These are phyloP conservation scores for Carallia brachiata DNA, from an alignment of 345 rosid genomes.

Conservation along the genomic window DNA sequence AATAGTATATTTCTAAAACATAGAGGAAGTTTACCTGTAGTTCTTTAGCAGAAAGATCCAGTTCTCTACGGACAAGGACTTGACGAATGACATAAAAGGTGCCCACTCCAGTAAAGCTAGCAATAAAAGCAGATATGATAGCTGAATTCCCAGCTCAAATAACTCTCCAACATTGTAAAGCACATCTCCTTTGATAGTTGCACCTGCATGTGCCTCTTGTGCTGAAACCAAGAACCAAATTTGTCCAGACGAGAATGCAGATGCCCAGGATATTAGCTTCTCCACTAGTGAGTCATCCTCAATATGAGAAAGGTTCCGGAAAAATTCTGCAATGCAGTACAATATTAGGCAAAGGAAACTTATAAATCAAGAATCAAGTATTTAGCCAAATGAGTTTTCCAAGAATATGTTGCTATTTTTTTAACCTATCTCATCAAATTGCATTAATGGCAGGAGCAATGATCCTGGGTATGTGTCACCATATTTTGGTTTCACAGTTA, in stretches of 20 bases:
- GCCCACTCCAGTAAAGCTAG: conserved; percentile 85
- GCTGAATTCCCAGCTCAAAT: conserved; percentile 89
- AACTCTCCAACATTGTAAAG: conserved; percentile 74
- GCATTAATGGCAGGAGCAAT: not conserved
- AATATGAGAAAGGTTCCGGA: conserved; percentile 27
- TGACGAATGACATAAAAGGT: conserved; percentile 90
- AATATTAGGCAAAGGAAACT: not conserved
- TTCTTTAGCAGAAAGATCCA: conserved; percentile 95
- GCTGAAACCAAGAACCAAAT: conserved; percentile 49
- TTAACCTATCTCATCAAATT: not conserved
- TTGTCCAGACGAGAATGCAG: conserved; percentile 47
- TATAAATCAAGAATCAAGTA: no score
- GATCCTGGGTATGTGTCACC: not conserved
- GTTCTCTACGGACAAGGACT: conserved; percentile 94
- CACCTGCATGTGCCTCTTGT: conserved; percentile 60
- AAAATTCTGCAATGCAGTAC: conserved; percentile 38
- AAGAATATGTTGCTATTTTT: not conserved
- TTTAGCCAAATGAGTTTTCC: not conserved
- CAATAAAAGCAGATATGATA: conserved; percentile 74
- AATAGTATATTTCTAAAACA: not conserved
- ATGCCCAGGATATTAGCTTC: conserved; percentile 37
- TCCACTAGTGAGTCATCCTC: conserved; percentile 37
- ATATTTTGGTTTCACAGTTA: no score
- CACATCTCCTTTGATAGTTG: conserved; percentile 37
- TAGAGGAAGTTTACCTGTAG: conserved; percentile 55